These are phyloP conservation scores for Simplicillium aogashimaense DNA, from an alignment of 2,329 filamentous ascomycete species.

Conservation along the genomic window DNA sequence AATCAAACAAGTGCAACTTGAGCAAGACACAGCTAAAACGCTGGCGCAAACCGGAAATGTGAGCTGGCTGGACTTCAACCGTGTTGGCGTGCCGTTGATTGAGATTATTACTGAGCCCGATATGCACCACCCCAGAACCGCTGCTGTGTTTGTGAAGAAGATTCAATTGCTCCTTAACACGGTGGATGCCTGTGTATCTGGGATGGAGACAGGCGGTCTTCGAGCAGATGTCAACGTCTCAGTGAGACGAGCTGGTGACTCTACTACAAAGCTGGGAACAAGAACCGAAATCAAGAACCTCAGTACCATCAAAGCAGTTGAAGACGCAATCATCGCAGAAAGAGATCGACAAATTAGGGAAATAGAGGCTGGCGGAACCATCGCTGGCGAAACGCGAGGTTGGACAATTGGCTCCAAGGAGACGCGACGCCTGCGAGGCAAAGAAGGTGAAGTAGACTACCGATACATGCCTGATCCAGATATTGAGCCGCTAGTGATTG, in stretches of 20 bases:
- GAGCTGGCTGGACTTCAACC: slow-evolving; percentile 86
- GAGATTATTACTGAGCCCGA: slow-evolving; percentile 92
- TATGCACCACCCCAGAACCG: slow-evolving; percentile 78
- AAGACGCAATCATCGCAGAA: slow-evolving; percentile 89
- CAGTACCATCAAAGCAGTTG: slow-evolving; percentile 87
- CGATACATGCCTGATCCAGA: slow-evolving; percentile 98
- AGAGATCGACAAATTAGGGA: slow-evolving; percentile 78
- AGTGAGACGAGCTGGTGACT: slow-evolving; percentile 50
- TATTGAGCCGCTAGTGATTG: slow-evolving; percentile 69
- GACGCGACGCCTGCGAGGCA: slow-evolving; percentile 74
- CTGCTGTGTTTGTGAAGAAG: slow-evolving; percentile 81
- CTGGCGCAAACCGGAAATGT: slow-evolving; percentile 63
- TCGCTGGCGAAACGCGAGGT: slow-evolving; percentile 82
- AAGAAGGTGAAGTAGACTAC: slow-evolving; percentile 96
- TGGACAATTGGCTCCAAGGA: slow-evolving; percentile 81
- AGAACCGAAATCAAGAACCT: slow-evolving; percentile 97
- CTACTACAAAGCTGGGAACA: slow-evolving; percentile 52
- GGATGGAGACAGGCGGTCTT: slow-evolving; percentile 88
- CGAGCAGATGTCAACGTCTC: slow-evolving; percentile 95
- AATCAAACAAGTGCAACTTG: slow-evolving; percentile 92
- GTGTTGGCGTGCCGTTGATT: slow-evolving; percentile 80
- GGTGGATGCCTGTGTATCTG: slow-evolving; percentile 76
- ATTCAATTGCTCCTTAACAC: slow-evolving; percentile 71
- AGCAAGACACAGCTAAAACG: slow-evolving; percentile 96
- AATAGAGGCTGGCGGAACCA: slow-evolving; percentile 61